A percentile compares a stretch with the other conserved stretches of the same genome.
phyloP scores from a whole-genome alignment of 805 yeast species.

The Hanseniaspora mollemarum region DNA sequence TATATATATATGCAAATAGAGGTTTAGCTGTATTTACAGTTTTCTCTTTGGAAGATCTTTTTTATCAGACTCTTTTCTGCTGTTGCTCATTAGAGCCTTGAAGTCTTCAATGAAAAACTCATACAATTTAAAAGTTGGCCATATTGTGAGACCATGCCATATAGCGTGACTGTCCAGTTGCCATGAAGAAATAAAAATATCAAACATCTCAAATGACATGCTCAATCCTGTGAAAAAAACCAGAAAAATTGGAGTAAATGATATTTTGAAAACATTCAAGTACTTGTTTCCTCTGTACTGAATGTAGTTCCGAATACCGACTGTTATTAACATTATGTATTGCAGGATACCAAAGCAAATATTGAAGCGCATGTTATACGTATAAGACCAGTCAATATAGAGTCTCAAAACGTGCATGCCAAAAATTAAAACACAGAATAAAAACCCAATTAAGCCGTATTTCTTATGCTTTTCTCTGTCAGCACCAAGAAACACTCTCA shows the following conservation, averaged over 20 bases:
- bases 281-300: slow-evolving; percentile 14
- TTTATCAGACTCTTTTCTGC: not conserved
- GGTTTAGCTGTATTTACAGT: no score
- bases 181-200: slow-evolving; percentile 62
- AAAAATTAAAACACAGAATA: slow-evolving; percentile 35
- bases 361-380: slow-evolving; percentile 89
- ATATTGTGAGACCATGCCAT: slow-evolving; percentile 83
- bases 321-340: slow-evolving; percentile 35
- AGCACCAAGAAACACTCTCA: slow-evolving; percentile 49
- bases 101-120: slow-evolving; percentile 43
- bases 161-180: slow-evolving; percentile 82
- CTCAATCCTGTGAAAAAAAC: slow-evolving; percentile 52
- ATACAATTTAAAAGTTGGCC: slow-evolving; percentile 71
- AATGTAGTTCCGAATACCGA: slow-evolving; percentile 29
- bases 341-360: slow-evolving; percentile 68
- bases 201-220: slow-evolving; percentile 83
- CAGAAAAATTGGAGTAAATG: slow-evolving; percentile 39
- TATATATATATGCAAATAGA: not conserved
- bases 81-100: not conserved
- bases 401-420: slow-evolving; percentile 55
- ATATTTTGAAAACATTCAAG: slow-evolving; percentile 19
- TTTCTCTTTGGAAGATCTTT: not conserved
- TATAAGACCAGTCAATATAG: slow-evolving; percentile 69
- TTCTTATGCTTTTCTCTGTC: slow-evolving; percentile 18
- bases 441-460: not conserved